Evolutionary conservation across 306 rosid species (phyloP).

Genomic region (Trichosanthes truncata): DNA sequence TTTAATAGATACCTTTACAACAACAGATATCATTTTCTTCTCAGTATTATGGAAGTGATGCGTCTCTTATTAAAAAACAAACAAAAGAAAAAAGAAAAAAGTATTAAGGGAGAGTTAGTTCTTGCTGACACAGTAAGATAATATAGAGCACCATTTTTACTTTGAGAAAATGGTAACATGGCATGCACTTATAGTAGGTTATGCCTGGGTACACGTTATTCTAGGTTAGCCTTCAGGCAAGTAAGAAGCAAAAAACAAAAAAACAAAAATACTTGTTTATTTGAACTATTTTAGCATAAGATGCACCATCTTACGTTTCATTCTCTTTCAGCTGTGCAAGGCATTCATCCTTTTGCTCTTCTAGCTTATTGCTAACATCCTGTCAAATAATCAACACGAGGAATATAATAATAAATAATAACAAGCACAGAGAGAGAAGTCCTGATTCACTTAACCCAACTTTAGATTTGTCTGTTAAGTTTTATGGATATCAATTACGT

Average conservation of each 20-base stretch:
- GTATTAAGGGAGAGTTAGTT: not conserved
- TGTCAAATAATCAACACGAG: slow-evolving; percentile 18
- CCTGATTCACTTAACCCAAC: not conserved
- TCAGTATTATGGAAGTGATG: not conserved
- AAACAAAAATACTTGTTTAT: not conserved
- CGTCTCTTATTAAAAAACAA: not conserved
- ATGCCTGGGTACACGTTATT: not conserved
- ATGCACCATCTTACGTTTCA: slow-evolving; percentile 66
- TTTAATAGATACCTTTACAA: not conserved
- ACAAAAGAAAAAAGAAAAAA: too few relatives aligned
- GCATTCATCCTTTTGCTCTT: slow-evolving; percentile 89
- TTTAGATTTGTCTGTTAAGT: not conserved
- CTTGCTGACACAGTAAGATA: not conserved
- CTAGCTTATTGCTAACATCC: slow-evolving; percentile 90
- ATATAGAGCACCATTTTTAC: not conserved
- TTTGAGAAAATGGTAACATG: not conserved
- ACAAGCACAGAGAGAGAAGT: not conserved
- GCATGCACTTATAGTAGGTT: not conserved
- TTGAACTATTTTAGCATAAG: slow-evolving; percentile 7
- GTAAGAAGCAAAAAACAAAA: not conserved
- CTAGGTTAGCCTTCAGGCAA: not conserved
- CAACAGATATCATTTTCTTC: not conserved
- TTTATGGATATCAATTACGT: not conserved
- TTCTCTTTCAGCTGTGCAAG: slow-evolving; percentile 89
- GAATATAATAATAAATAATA: not conserved